Evolutionary conservation across 345 rosid species (phyloP), one percentile per base, ranked within the genome.

Genomic region (Dimocarpus longan): DNA sequence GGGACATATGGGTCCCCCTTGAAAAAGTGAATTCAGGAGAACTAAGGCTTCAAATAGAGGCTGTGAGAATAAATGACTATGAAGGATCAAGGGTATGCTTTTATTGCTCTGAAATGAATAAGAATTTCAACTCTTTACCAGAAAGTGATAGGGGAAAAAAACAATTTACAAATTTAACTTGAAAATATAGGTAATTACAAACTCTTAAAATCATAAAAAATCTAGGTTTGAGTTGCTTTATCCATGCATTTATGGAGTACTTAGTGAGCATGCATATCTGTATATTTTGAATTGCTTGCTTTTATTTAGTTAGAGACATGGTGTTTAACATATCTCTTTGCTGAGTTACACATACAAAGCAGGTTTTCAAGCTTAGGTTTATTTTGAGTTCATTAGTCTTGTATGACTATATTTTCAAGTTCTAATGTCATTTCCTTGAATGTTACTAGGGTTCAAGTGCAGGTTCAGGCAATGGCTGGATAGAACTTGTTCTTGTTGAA

Each of bases 21-120:
- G 98, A 96, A 86, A 95, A 90, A 76, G 99, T 89, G 54, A 92
- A 73, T 81, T 90, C 94, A 22, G 99, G 99, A 80, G 99, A 96
- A 80, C 66, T 96, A 70, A 89, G 94, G 88, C 91, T 96, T 69
- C 91, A 87, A 82, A 91, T 94, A 15, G 97, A 94, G 87, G 94
- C 95, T 52, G 76, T 88, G 70, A 84, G 77, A 78, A 82, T 88
- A 10, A 85, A 88, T 65, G 93, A 86, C 60, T 63, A 28, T 13
- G 97, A 93, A 80, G 97, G 91, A 71, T 86, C 90, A 67, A 86
- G 76, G 90, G 96, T 90, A 87, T 42, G 77, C 37, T 64, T 79
- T 75, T 39, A 66, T 79, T 54, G 28, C 39, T 71, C 68, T 76
- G 21, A 54, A 67, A 69, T 39, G 24, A 40, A 65, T 59, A 2